A percentile compares a stretch with the other conserved stretches of the same genome.
Evolutionary conservation across 768 basidiomycete species (phyloP).

Genomic region (Pleurotus sapidus): DNA sequence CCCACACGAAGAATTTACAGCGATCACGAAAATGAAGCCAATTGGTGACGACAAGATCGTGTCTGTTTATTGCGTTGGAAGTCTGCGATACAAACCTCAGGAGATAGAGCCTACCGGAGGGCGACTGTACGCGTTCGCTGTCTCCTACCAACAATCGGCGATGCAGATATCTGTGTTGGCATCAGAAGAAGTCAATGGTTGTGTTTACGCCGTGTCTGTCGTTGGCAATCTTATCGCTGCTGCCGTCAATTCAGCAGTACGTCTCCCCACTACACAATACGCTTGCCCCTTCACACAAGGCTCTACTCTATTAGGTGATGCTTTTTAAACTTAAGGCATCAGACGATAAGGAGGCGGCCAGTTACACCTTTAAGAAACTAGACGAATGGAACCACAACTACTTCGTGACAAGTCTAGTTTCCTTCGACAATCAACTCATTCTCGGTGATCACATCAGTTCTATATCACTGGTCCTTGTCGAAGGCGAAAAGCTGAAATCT

Average conservation of each 20-base stretch:
- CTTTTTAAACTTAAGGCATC: constrained; percentile 38
- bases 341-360: constrained; percentile 26
- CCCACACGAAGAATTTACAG: constrained; percentile 60
- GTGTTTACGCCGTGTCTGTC: constrained; percentile 61
- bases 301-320: constrained; percentile 34
- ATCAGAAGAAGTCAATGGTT: constrained; percentile 51
- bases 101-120: constrained; percentile 56
- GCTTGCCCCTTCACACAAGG: too few relatives aligned
- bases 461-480: constrained; percentile 62
- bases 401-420: constrained; percentile 63
- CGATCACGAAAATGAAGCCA: constrained; percentile 38
- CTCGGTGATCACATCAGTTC: constrained; percentile 84
- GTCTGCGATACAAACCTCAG: constrained; percentile 34
- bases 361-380: constrained; percentile 37
- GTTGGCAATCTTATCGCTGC: constrained; percentile 55
- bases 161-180: constrained; percentile 38
- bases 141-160: constrained; percentile 22
- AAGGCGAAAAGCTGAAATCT: constrained; percentile 39
- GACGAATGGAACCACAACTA: constrained; percentile 83
- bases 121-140: constrained; percentile 56
- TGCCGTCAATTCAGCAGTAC: constrained; percentile 74
- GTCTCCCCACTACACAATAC: constrained; percentile 14
- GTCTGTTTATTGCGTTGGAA: constrained; percentile 50
- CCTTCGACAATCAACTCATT: constrained; percentile 51
- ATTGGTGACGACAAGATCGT: constrained; percentile 25